Evolutionary conservation across 768 basidiomycete species (phyloP).

Genomic region (Lactifluus subvellereus): DNA sequence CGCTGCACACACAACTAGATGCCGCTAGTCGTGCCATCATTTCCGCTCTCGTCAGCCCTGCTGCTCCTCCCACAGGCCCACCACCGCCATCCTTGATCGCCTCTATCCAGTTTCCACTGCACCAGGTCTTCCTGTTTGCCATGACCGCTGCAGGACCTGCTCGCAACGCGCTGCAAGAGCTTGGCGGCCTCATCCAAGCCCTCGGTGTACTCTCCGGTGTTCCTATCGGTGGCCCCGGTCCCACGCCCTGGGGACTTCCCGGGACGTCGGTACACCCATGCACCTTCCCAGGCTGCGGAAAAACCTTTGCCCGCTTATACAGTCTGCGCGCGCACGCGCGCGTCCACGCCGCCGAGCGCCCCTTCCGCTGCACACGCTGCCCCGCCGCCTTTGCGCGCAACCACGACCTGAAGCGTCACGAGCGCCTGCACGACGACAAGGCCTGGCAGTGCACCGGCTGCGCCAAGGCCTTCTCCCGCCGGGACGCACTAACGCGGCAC

Average conservation of each 20-base stretch:
- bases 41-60: slow-evolving; percentile 36
- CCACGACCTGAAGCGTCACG: slow-evolving; percentile 76
- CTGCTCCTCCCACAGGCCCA: slow-evolving; percentile 30
- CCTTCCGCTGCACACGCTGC: slow-evolving; percentile 57
- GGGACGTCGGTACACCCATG: slow-evolving; percentile 80
- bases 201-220: slow-evolving; percentile 75
- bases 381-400: slow-evolving; percentile 74
- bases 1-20: slow-evolving; percentile 48
- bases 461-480: slow-evolving; percentile 65
- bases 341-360: slow-evolving; percentile 57
- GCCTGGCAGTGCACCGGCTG: slow-evolving; percentile 74
- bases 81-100: slow-evolving; percentile 51
- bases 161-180: slow-evolving; percentile 60
- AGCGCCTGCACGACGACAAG: slow-evolving; percentile 62
- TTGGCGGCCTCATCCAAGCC: slow-evolving; percentile 77
- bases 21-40: slow-evolving; percentile 57
- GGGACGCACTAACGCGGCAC: slow-evolving; percentile 75
- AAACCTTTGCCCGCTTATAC: slow-evolving; percentile 64
- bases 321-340: slow-evolving; percentile 67
- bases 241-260: slow-evolving; percentile 30
- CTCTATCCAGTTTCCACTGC: slow-evolving; percentile 66
- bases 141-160: slow-evolving; percentile 52
- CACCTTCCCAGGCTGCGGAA: slow-evolving; percentile 55
- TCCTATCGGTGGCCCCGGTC: slow-evolving; percentile 44
- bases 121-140: slow-evolving; percentile 73